Evolutionary conservation across 2,329 filamentous ascomycete genomes (phyloP).

Genomic region (Alternaria hordeiaustralica): DNA sequence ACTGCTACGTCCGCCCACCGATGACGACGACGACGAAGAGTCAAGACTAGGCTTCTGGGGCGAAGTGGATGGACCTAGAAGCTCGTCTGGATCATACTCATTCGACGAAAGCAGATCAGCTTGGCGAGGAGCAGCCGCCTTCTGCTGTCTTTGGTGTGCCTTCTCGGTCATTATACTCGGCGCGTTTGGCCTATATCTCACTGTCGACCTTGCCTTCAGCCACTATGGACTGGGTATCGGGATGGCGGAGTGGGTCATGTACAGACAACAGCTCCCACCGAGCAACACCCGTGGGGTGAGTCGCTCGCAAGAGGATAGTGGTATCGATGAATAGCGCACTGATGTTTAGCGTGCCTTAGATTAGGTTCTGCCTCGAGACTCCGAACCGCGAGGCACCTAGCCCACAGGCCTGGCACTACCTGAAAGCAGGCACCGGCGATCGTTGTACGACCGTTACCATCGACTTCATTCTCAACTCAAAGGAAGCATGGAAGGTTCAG

Average conservation of each 20-base stretch:
- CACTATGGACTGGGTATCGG: slow-evolving; percentile 12
- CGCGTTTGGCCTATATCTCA: slow-evolving; percentile 5
- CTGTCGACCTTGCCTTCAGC: slow-evolving; percentile 2
- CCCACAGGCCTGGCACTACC: slow-evolving; percentile 24
- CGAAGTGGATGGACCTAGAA: slow-evolving; percentile 1
- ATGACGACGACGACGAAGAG: slow-evolving; percentile 15
- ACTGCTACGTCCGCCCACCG: background rate
- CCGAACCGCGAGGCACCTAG: slow-evolving; percentile 23
- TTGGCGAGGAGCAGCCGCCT: background rate
- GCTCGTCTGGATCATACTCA: background rate
- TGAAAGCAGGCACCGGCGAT: background rate
- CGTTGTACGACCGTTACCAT: background rate
- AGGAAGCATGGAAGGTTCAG: slow-evolving; percentile 3
- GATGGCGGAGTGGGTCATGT: slow-evolving; percentile 6
- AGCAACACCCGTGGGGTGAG: slow-evolving; percentile 1
- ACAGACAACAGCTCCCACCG: background rate
- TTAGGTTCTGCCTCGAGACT: slow-evolving; percentile 26
- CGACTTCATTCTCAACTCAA: background rate
- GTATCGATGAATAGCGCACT: background rate
- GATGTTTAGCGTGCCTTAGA: background rate
- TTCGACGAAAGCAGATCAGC: background rate
- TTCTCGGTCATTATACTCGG: slow-evolving; percentile 2
- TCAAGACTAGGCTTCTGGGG: slow-evolving; percentile 16
- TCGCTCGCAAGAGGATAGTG: background rate
- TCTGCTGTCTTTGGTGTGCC: slow-evolving; percentile 12